Evolutionary conservation across 331 rosid genomes (phyloP).

Genomic region (Phaseolus coccineus): DNA sequence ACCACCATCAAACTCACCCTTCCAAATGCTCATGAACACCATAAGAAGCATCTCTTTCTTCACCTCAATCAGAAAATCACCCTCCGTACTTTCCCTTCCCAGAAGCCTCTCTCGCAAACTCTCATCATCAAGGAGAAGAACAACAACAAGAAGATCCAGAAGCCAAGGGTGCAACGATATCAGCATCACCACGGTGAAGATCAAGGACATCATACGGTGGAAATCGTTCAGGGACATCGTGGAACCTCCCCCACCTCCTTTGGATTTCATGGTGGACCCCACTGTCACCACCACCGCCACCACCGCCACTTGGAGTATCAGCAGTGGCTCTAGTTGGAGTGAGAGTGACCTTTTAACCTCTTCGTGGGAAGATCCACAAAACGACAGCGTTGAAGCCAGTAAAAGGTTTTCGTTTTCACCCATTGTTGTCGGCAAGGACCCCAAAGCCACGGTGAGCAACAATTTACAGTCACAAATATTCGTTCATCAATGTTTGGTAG

Average conservation of each 20-base stretch:
- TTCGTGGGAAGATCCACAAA: conserved; percentile 48
- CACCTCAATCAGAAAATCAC: conserved; percentile 56
- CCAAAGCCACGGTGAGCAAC: conserved; percentile 59
- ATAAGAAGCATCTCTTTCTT: conserved; percentile 56
- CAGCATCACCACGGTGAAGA: conserved; percentile 44
- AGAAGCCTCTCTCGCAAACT: conserved; percentile 62
- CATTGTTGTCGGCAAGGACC: conserved; percentile 67
- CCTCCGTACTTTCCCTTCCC: conserved; percentile 52
- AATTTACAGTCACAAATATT: conserved; percentile 35
- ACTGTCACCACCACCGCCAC: conserved; percentile 35
- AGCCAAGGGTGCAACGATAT: conserved; percentile 39
- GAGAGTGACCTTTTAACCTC: conserved; percentile 75
- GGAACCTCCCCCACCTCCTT: conserved; percentile 52
- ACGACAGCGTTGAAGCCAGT: conserved; percentile 48
- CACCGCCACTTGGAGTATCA: conserved; percentile 41
- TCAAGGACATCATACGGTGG: conserved; percentile 91
- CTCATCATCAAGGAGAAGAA: conserved; percentile 33
- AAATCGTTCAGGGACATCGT: conserved; percentile 67
- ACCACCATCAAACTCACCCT: conserved; percentile 45
- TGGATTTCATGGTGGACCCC: conserved; percentile 47
- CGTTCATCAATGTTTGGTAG: conserved; percentile 35
- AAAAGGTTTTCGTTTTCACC: conserved; percentile 47
- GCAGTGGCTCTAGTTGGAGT: conserved; percentile 75
- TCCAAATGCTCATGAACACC: conserved; percentile 63
- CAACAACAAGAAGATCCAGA: conserved; percentile 8